Evolutionary conservation across 495 filamentous ascomycete genomes (phyloP), one percentile per base, ranked within the genome.

Genomic region (Penicillium flavigenum): DNA sequence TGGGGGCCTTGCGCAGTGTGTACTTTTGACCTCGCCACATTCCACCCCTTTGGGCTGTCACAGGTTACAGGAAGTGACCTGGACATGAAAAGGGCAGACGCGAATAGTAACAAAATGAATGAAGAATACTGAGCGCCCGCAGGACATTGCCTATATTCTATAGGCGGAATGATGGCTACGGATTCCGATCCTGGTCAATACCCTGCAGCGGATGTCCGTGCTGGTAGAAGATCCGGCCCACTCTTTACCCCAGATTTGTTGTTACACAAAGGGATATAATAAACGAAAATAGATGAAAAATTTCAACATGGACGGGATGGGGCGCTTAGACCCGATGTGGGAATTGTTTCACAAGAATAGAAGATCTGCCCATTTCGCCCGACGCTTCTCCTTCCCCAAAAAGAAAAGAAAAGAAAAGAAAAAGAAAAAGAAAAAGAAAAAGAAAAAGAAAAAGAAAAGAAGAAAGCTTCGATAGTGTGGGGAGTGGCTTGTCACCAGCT

Each of bases 191-290:
- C 59, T 51, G 49, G 66, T 64, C 56, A 17, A 66, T 68, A 63
- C 60, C 67, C 62, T 73, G 71, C 69, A 72, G 67, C 65, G 60
- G 63, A 64, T 68, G 70, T 75, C 72, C 63, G 70, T 75, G 72
- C 72, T 68, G 64, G 62, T 63, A 66, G 58, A 66, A 61, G 73
- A 75, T 75, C 68, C 67, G 69, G 69, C 67, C 73, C 73, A 76
- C 73, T 73, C 22, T 53, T 53, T 73, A 71, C 73, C 73, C 73
- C 73, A 72, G 73, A 75, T 75, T 34, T 72, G 65, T 63, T 22
- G 55, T 64, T n/a, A 47, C 52, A 62, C 54, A 58, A 57, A 57
- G 46, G 59, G 51, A 52, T 45, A 49, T 31, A n/a, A 29, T 26
- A 50, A 22, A 38, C 31, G 20, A 38, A 24, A 24, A n/a, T 38